phyloP scores from a whole-genome alignment of 139 green algal species.

The Coelastrella sp. region DNA sequence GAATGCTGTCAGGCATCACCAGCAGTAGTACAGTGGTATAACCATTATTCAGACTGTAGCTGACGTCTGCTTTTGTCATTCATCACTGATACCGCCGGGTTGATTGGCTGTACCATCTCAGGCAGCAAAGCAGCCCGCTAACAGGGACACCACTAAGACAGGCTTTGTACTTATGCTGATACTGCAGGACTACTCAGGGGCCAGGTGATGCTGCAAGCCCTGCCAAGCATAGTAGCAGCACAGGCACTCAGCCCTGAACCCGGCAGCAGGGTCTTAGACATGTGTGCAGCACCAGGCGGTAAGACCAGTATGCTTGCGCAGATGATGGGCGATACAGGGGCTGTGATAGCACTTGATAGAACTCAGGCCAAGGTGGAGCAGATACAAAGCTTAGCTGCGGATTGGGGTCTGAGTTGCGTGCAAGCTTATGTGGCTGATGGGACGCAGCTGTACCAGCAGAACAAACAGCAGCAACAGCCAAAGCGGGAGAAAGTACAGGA shows the following conservation, averaged over 20 bases:
- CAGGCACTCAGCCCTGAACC: constrained; percentile 71
- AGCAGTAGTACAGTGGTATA: too few species aligned
- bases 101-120: too few species aligned
- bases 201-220: constrained; percentile 83
- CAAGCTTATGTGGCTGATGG: constrained; percentile 52
- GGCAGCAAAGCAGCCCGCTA: too few species aligned
- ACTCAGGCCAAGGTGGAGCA: constrained; percentile 80
- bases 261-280: constrained; percentile 84
- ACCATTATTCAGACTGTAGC: too few species aligned
- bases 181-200: constrained; percentile 52
- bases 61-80: too few species aligned
- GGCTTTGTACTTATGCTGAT: too few species aligned
- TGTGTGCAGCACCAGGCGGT: constrained; percentile 95
- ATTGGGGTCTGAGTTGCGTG: constrained; percentile 73
- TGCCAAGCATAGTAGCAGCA: constrained; percentile 74
- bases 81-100: too few species aligned
- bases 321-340: constrained; percentile 73
- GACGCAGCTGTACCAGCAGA: constrained; percentile 69
- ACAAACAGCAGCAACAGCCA: not conserved
- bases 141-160: too few species aligned
- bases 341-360: constrained; percentile 87
- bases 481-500: not conserved
- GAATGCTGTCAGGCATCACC: too few species aligned
- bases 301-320: constrained; percentile 93
- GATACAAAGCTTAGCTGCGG: constrained; percentile 67